phyloP scores from a whole-genome alignment of 768 basidiomycete species.

The Obba rivulosa region DNA sequence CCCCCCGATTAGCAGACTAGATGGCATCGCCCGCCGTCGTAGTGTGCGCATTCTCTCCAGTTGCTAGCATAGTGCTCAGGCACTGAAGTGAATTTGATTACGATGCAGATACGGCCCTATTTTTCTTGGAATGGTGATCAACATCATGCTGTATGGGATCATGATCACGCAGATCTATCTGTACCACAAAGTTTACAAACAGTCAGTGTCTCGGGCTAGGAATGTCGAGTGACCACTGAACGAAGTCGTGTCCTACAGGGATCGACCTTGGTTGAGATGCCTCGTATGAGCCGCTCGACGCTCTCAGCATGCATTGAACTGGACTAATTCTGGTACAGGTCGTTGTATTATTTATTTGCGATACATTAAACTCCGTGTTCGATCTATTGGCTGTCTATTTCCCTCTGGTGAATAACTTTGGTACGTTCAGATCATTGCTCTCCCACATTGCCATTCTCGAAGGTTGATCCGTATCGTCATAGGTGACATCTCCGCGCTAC shows the following conservation, averaged over 20 bases:
- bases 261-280: conserved; percentile 39
- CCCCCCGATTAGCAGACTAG: too few species aligned
- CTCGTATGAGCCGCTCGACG: conserved; percentile 29
- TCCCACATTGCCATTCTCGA: too few species aligned
- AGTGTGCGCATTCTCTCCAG: too few species aligned
- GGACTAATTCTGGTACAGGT: conserved; percentile 25
- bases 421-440: conserved; percentile 22
- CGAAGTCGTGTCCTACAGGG: conserved; percentile 26
- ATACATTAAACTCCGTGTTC: conserved; percentile 43
- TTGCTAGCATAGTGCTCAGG: too few species aligned
- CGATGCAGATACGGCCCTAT: conserved; percentile 41
- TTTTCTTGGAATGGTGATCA: conserved; percentile 41
- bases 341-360: conserved; percentile 36
- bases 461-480: not conserved
- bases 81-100: too few species aligned
- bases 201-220: conserved; percentile 21
- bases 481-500: conserved; percentile 25
- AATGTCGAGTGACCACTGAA: not conserved
- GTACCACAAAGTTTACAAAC: conserved; percentile 39
- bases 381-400: conserved; percentile 41
- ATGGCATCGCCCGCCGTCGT: too few species aligned
- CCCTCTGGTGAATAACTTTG: conserved; percentile 41
- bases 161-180: conserved; percentile 44
- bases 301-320: not conserved
- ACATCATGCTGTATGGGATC: conserved; percentile 43